Percentiles rank a stretch among this genome's conserved stretches.
Conservation (phyloP, 441 rosid genomes). For the Rhodomyrtus psidioides region DNA sequence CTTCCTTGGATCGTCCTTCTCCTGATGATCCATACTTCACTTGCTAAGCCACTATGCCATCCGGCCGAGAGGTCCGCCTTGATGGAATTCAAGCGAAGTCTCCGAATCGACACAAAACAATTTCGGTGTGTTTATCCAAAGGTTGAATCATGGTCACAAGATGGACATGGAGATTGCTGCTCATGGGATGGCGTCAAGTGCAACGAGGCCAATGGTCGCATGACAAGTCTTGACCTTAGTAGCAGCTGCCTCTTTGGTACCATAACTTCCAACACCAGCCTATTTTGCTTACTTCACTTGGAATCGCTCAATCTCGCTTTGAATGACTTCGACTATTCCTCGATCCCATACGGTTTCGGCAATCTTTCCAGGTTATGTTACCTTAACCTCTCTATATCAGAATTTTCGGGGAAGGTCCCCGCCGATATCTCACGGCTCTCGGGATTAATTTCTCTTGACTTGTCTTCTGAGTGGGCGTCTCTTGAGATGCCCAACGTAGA, state of each 20-base stretch:
- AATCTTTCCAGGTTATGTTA: background rate
- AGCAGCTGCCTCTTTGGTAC: conserved; percentile 4
- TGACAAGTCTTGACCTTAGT: conserved; percentile 5
- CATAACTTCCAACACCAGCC: conserved; percentile 5
- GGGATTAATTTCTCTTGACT: conserved; percentile 9
- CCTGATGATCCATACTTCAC: background rate
- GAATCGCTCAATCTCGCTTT: conserved; percentile 4
- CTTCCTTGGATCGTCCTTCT: background rate
- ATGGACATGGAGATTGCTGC: conserved; percentile 13
- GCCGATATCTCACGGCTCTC: conserved; percentile 1
- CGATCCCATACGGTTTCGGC: background rate
- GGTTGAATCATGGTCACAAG: conserved; percentile 3
- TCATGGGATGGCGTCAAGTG: conserved; percentile 26
- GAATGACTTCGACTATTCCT: conserved; percentile 6
- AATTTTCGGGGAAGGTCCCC: conserved; percentile 3
- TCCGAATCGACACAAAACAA: background rate
- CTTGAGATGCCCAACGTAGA: background rate
- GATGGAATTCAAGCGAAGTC: conserved; percentile 20
- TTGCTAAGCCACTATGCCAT: conserved; percentile 4
- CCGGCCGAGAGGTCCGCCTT: conserved; percentile 14
- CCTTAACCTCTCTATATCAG: background rate
- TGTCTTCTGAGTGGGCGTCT: background rate
- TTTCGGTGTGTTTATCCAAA: background rate
- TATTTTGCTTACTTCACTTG: background rate
- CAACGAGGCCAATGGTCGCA: conserved; percentile 5